Evolutionary conservation across 257 asterid species (phyloP).

Genomic region (Penstemon eatonii): DNA sequence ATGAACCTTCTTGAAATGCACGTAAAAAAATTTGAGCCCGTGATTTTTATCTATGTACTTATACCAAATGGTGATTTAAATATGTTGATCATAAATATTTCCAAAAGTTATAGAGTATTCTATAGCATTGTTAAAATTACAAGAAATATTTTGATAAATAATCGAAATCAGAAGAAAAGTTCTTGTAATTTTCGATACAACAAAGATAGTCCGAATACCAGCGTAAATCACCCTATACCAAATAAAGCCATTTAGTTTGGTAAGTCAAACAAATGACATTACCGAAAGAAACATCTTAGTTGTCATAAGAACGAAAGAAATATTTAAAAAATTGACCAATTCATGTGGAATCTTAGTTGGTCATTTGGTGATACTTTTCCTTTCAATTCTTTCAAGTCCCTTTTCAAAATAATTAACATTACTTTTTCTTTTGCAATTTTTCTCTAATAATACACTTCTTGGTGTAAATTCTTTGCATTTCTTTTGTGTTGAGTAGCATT

Average conservation of each 20-base stretch:
- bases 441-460: slow-evolving; percentile 7
- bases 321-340: slow-evolving; percentile 4
- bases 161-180: no score
- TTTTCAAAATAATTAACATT: background rate
- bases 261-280: slow-evolving; percentile 28
- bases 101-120: no score
- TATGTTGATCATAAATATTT: no score
- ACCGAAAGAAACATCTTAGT: background rate
- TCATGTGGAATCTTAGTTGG: slow-evolving; percentile 9
- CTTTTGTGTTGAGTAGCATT: slow-evolving; percentile 19
- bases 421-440: background rate
- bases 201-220: no score
- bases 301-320: background rate
- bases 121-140: no score
- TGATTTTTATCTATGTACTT: no score
- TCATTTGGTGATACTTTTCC: background rate
- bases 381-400: background rate
- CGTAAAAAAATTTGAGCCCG: no score
- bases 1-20: no score
- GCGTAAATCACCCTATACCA: no score
- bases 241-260: background rate
- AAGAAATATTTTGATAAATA: no score
- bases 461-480: slow-evolving; percentile 14
- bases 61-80: no score
- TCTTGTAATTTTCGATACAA: no score